Evolutionary conservation across 805 yeast genomes (phyloP).

Genomic region (Schizosaccharomyces cryophilus): DNA sequence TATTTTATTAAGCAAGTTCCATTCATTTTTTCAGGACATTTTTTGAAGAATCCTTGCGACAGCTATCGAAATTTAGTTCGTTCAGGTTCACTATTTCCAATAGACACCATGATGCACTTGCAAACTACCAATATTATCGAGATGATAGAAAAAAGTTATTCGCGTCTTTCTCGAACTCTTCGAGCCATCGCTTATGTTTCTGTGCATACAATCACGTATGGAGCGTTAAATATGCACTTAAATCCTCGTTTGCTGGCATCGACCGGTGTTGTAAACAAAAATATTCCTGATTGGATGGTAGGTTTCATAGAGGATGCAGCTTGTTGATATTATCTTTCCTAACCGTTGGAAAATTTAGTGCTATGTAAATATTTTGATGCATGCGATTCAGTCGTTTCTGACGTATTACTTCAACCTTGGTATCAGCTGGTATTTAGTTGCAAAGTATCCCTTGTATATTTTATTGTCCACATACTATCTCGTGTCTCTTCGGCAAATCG

Average conservation of each 20-base stretch:
- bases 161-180: neutral
- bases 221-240: neutral
- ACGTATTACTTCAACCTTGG: neutral
- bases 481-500: neutral
- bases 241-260: neutral
- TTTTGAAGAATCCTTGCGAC: too few relatives aligned
- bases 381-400: neutral
- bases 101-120: neutral
- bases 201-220: neutral
- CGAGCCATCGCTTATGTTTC: neutral
- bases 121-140: neutral
- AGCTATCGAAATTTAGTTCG: too few relatives aligned
- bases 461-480: neutral
- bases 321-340: neutral
- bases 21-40: too few relatives aligned
- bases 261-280: neutral
- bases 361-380: neutral
- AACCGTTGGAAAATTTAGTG: neutral
- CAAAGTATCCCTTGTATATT: neutral
- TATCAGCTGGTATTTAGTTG: neutral
- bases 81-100: too few relatives aligned
- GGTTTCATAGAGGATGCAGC: neutral
- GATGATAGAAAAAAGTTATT: neutral
- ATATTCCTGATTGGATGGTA: neutral
- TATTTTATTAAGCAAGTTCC: too few relatives aligned